Conservation (phyloP, 257 asterid species). For the Verbascum thapsus region DNA sequence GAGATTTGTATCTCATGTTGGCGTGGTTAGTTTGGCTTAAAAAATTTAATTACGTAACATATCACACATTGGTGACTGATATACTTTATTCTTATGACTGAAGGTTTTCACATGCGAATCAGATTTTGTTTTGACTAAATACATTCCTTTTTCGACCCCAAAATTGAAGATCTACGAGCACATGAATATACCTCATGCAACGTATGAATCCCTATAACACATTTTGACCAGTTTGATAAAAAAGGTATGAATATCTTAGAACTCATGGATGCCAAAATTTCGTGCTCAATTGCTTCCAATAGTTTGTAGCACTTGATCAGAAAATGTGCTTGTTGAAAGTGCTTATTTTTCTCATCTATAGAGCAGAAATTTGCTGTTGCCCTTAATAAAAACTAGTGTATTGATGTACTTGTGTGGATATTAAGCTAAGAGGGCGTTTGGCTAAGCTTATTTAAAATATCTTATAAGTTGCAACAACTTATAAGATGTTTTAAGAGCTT, state of each 20-base stretch:
- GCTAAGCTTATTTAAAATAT: no score
- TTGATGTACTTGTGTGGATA: background rate
- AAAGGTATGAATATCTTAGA: constrained; percentile 45
- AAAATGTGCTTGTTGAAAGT: no score
- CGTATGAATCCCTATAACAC: constrained; percentile 26
- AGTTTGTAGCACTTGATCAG: no score
- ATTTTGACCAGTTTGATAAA: constrained; percentile 31
- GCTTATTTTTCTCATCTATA: background rate
- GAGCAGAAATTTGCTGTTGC: background rate
- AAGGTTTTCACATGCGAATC: constrained; percentile 74
- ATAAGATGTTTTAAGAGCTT: no score
- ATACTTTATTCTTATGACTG: constrained; percentile 33
- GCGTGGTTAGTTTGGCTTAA: background rate
- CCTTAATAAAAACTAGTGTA: background rate
- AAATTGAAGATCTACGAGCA: constrained; percentile 53
- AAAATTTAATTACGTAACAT: background rate
- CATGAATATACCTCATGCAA: constrained; percentile 31
- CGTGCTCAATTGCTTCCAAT: background rate
- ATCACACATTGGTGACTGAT: constrained; percentile 25
- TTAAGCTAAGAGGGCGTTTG: no score
- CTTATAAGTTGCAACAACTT: no score
- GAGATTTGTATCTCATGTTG: background rate
- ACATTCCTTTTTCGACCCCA: constrained; percentile 55
- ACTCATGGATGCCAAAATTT: constrained; percentile 4
- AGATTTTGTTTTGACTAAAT: constrained; percentile 48